Conservation (phyloP, 306 rosid genomes). For the Ceratonia siliqua region DNA sequence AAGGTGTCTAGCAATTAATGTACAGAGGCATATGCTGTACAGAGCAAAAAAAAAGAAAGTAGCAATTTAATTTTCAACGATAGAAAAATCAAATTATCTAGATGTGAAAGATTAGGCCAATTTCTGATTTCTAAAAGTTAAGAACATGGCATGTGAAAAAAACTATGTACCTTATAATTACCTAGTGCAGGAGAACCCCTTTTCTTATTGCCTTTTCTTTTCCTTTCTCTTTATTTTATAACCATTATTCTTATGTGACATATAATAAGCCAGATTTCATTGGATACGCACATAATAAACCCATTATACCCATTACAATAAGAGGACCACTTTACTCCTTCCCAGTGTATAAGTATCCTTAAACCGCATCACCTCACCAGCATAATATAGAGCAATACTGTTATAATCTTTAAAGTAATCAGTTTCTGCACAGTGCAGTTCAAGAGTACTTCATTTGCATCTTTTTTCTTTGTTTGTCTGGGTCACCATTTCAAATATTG, state of each 20-base stretch:
- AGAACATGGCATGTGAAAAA: neutral
- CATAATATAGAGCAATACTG: neutral
- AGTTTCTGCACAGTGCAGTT: neutral
- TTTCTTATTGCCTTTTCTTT: neutral
- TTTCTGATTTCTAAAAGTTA: neutral
- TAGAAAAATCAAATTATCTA: neutral
- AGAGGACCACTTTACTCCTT: neutral
- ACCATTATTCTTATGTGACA: neutral
- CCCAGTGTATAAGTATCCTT: neutral
- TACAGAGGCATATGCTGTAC: neutral
- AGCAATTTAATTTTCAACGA: neutral
- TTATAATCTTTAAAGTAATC: neutral
- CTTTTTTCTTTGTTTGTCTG: neutral
- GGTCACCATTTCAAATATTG: neutral
- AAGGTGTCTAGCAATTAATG: neutral
- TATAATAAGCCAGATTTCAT: neutral
- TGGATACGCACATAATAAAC: neutral
- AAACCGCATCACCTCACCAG: constrained; percentile 2
- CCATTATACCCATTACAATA: neutral
- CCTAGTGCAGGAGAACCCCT: neutral
- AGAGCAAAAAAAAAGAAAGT: neutral
- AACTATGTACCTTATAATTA: neutral
- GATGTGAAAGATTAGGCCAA: neutral
- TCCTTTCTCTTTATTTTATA: neutral
- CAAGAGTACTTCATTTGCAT: neutral